Base-by-base conservation (phyloP, 2,329 filamentous ascomycete genomes). In the Penicillium nordicum region DNA sequence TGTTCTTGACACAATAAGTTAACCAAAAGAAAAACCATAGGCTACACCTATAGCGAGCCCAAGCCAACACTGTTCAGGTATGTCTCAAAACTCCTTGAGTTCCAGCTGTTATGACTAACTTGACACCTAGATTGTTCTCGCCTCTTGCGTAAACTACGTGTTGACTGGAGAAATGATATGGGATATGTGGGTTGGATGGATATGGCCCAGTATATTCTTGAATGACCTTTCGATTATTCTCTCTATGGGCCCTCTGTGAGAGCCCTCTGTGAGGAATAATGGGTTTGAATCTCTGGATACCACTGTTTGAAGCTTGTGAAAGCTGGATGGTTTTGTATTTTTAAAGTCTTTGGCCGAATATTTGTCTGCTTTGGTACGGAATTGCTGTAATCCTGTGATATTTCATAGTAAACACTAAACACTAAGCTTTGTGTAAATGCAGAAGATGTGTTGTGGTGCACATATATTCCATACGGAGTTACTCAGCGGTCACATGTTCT, bases 21-120 rank as follows among this genome's bases (percentile, higher is more conserved):
- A 51, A 51, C 40, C 3, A 8, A 23, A 8, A 5, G 25, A 10
- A 32, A 32, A 45, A 49, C 53, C 50, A 60, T 69, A 94, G 90
- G 93, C 68, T 97, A 96, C 81, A 95, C 93, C 53, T 88, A 90
- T 75, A 97, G 92, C 81, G 89, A 93, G 75, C 94, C 94, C 40
- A 86, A 89, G 74, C 94, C 94, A 53, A 88, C 90, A 44, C 74
- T 90, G 67, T 88, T 90, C 78, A 85, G 85, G 87, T 89, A 77
- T 52, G 59, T 40, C 27, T 12, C 14, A 54, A 46, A 45, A 45
- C 30, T 10, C 70, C 23, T 46, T 48, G 23, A 30, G 44, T 48
- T 57, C 63, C 69, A 63, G 64, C 50, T 27, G 21, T 27, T 16
- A 16, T 41, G 18, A 21, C 48, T 55, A 52, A 55, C 29, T 40